These are phyloP conservation scores for Lepraria neglecta DNA, from an alignment of 495 filamentous ascomycete genomes.

Conservation along the genomic window DNA sequence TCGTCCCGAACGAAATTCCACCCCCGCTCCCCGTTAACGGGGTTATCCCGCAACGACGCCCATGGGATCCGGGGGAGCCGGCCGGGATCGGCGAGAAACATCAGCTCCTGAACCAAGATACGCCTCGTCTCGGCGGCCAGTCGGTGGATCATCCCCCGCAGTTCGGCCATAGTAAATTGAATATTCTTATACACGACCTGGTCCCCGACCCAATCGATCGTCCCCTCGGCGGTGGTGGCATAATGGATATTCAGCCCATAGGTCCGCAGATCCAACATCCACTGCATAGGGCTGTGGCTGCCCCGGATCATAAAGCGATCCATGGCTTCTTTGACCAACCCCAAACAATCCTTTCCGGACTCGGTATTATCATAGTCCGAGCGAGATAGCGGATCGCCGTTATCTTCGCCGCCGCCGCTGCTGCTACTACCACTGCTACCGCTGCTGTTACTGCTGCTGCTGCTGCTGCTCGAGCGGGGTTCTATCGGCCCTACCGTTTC, in stretches of 20 bases:
- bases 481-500: too few species aligned
- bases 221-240: constrained; percentile 22
- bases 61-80: background rate
- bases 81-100: background rate
- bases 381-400: too few species aligned
- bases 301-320: background rate
- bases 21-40: background rate
- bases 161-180: background rate
- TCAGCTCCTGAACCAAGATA: too few species aligned
- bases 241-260: constrained; percentile 35
- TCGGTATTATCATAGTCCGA: background rate
- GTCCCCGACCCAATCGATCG: background rate
- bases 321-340: background rate
- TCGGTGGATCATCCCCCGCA: background rate
- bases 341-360: background rate
- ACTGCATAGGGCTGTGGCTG: constrained; percentile 21
- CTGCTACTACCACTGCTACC: too few species aligned
- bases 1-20: background rate
- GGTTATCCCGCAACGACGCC: background rate
- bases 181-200: constrained; percentile 1
- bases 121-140: background rate
- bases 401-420: too few species aligned
- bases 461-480: too few species aligned
- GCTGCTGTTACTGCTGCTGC: too few species aligned
- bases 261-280: constrained; percentile 29